Base-by-base conservation (phyloP, 352 stramenopile genomes). In the Globisporangium radiosum region DNA sequence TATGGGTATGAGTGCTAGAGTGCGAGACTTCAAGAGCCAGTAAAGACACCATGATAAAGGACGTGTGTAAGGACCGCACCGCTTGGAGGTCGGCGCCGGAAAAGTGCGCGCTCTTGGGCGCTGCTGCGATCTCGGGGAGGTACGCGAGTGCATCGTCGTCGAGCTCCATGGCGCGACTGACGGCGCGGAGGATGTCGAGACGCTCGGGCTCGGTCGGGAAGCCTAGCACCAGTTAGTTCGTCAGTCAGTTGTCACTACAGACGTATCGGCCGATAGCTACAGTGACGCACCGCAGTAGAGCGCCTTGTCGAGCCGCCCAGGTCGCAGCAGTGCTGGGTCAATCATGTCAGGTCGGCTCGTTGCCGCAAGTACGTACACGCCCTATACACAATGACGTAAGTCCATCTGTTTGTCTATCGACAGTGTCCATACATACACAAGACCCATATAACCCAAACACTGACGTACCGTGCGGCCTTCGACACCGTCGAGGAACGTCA, bases 261-360 rank as follows among this genome's bases (percentile, higher is more conserved):
- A 19, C 17, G 17, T 19, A 19, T 19, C 17, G 17, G 0, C 17
- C 17, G 17, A 19, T 19, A 19, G 17, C 17, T 19, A 13, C n/a
- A 36, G 11, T 4, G 5, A 54, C 70, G 36, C 59, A 86, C 79
- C 82, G 47, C 82, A 92, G 65, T 96, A 98, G 11, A 98, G 68
- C 50, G 96, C 96, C 61, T 97, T 98, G 67, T 98, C 96, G 8
- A 98, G 60, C 5, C 95, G 88, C 25, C 95, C 95, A n/a, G 94
- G 95, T 47, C 93, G 85, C 60, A 98, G 73, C 43, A 98, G 69
- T 10, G 95, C 95, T 14, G 94, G 90, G 64, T 99, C 96, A 44
- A 99, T 97, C 78, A 98, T 97, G 70, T 99, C 95, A 4, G 96
- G 95, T 50, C 97, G 83, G 53, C 88, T 98, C n/a, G 93, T 99